Conservation (phyloP, 2,329 filamentous ascomycete genomes). For the Talaromyces amestolkiae region DNA sequence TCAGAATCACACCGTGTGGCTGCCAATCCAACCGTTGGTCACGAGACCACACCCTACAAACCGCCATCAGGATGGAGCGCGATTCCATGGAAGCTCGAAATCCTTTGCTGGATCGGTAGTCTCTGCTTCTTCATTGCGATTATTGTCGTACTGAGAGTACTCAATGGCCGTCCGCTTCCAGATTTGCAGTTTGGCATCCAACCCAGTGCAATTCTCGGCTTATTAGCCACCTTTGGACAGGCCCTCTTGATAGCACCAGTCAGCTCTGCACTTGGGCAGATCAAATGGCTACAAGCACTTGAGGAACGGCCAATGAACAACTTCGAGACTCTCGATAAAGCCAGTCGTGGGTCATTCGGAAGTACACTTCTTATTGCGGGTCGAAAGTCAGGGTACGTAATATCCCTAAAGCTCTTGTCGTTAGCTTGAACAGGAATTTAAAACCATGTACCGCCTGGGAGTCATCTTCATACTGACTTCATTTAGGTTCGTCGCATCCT, state of each 20-base stretch:
- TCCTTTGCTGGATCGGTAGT: not conserved
- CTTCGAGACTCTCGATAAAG: not conserved
- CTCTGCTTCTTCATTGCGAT: not conserved
- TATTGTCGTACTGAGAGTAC: not conserved
- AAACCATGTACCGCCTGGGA: not conserved
- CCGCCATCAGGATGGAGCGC: not conserved
- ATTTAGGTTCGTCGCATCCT: not conserved
- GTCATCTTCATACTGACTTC: not conserved
- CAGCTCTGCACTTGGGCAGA: not conserved
- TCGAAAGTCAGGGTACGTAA: not conserved
- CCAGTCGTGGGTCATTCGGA: not conserved
- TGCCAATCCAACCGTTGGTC: not conserved
- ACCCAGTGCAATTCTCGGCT: not conserved
- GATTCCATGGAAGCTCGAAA: not conserved
- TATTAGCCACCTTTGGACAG: not conserved
- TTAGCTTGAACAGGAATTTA: no score
- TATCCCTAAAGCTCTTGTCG: not conserved
- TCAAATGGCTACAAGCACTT: not conserved
- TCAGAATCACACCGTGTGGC: not conserved
- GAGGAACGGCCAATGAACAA: not conserved
- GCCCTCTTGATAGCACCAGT: not conserved
- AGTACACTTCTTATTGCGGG: not conserved
- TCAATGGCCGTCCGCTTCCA: not conserved
- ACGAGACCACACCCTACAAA: not conserved
- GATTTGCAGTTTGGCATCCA: not conserved